phyloP scores from a whole-genome alignment of 2,329 filamentous ascomycete genomes.

The Colletotrichum sp. region DNA sequence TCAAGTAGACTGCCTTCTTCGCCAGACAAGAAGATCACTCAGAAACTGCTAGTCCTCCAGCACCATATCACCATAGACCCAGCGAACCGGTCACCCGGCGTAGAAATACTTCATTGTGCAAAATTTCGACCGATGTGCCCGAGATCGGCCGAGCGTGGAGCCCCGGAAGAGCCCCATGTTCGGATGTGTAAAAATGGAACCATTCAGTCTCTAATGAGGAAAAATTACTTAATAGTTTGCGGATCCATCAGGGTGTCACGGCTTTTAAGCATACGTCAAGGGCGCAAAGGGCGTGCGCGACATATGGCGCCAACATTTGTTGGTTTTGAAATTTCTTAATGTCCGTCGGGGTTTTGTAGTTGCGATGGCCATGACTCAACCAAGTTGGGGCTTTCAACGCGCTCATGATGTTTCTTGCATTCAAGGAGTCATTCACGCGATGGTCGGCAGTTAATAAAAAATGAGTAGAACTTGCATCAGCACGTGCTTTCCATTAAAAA shows the following conservation, averaged over 20 bases:
- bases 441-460: too few species aligned
- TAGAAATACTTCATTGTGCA: background rate
- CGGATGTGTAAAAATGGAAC: background rate
- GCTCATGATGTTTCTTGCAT: too few species aligned
- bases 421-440: too few species aligned
- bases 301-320: background rate
- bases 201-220: background rate
- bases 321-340: background rate
- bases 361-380: too few species aligned
- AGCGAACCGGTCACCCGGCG: background rate
- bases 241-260: background rate
- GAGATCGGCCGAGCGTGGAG: constrained; percentile 8
- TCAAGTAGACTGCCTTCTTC: rapidly evolving
- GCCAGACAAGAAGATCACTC: too few species aligned
- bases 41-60: background rate
- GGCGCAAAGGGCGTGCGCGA: background rate
- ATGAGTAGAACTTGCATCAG: too few species aligned
- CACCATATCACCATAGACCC: background rate
- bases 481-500: too few species aligned
- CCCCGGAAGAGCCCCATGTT: background rate
- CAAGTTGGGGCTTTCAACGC: too few species aligned
- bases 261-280: background rate
- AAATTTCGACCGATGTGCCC: background rate
- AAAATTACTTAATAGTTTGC: background rate
- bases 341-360: background rate